Base-by-base conservation (phyloP, 352 stramenopile genomes). In the Pythium aquatile region DNA sequence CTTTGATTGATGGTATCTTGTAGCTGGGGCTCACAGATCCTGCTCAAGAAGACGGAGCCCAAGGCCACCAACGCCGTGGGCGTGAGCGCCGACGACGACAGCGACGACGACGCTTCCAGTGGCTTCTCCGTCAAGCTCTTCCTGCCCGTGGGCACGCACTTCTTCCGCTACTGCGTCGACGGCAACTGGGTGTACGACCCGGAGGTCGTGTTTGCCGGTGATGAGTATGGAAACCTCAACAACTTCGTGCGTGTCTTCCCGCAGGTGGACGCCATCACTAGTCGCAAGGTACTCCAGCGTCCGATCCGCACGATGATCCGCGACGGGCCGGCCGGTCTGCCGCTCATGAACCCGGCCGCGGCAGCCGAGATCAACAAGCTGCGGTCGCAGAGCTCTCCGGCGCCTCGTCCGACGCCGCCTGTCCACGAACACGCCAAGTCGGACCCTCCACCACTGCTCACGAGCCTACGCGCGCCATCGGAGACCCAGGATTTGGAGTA, bases 181-280 rank as follows among this genome's bases (percentile, higher is more conserved):
- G 78, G 81, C 20, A 78, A 81, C 10, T 94, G 85, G 84, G 84
- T 93, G 48, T 94, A 94, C 70, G 83, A 94, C 65, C 84, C 85
- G 0, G 85, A 94, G 48, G 81, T 91, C 33, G 76, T 82, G 2
- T 94, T 94, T 64, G 85, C 85, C 2, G 81, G 81, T 0, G 85
- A 94, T 55, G 83, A 87, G 62, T 94, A 92, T 61, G 85, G 85
- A n/a, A 94, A 94, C 63, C 72, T 94, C 53, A 94, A 94, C 65
- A 94, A 94, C 63, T 92, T 94, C 39, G 88, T 94, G 62, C 85
- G 72, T 52, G 81, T 94, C 55, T 70, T 66, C 52, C 49, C 64
- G 20, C 64, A 53, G 16, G 52, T 69, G 3, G 52, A 66, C 26
- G 40, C 54, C 9, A 60, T 62, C 1, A 48, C 66, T 0, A 68